Evolutionary conservation across 2,329 filamentous ascomycete genomes (phyloP), one percentile per base, ranked within the genome.

Genomic region (Fusarium sp.): DNA sequence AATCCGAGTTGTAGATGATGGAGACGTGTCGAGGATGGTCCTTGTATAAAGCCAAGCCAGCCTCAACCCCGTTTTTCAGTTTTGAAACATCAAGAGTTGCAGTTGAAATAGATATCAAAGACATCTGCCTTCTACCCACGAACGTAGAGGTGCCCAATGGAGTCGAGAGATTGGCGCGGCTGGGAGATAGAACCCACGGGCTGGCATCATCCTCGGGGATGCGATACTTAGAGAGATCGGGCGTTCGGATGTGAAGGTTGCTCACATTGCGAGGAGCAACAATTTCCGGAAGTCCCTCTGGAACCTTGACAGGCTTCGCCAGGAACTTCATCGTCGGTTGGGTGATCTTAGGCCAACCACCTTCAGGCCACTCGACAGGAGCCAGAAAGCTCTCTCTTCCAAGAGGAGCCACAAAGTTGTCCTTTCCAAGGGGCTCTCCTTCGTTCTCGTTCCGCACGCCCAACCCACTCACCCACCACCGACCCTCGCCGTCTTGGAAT

Each of bases 401-500:
- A 4, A 67, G 58, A 18, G 61, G 61, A 33, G 64, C 57, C 25
- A 61, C 58, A n/a, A 64, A 67, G 9, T 16, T 61, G 6, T 58
- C 53, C 31, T 55, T 58, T 0, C 57, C 57, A n/a, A 54, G 34
- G 2, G 31, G 53, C 4, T 64, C 42, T 3, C 49, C 51, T 4
- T 50, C 53, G 18, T 67, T 54, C 38, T 64, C 53, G 9, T 69
- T 63, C 27, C 67, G 58, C 4, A 70, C 65, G 2, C 34, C 67
- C 8, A 70, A 16, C 5, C 38, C 65, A 2, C 42, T 65, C 4
- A 59, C 65, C 62, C 65, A 76, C 73, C 74, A 76, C 4, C 62
- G 34, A 1, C 69, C 68, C 4, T 56, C 27, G 0, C 36, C 61
- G 16, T 74, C 72, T 38, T 74, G 67, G n/a, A 76, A 73, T 2